These are phyloP conservation scores for Aspergillus ellipticus DNA, from an alignment of 495 filamentous ascomycete genomes.

Conservation along the genomic window DNA sequence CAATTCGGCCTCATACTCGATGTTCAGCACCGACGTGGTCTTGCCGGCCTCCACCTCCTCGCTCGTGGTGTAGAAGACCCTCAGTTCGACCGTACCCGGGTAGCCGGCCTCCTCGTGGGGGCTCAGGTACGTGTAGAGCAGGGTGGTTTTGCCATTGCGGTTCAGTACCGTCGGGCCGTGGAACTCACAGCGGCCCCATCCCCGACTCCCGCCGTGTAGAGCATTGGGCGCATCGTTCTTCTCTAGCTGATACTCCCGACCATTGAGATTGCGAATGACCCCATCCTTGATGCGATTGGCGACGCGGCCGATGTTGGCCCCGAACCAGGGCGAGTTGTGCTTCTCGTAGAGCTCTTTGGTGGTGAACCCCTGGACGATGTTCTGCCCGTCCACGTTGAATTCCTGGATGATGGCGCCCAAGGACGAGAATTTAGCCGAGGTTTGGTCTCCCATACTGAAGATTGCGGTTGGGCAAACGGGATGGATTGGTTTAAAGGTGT, in stretches of 20 bases:
- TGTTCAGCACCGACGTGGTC: conserved; percentile 64
- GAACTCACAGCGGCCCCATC: conserved; percentile 84
- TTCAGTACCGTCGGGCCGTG: conserved; percentile 66
- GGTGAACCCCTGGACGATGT: conserved; percentile 86
- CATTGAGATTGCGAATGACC: conserved; percentile 68
- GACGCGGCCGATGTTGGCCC: conserved; percentile 88
- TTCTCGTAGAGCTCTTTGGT: conserved; percentile 65
- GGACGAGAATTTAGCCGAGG: conserved; percentile 62
- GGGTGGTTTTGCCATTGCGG: conserved; percentile 67
- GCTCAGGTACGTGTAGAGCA: conserved; percentile 70
- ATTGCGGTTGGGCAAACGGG: not conserved
- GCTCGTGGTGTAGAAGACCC: conserved; percentile 71
- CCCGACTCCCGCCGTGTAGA: conserved; percentile 74
- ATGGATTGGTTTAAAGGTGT: too few species aligned
- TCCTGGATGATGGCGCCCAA: conserved; percentile 86
- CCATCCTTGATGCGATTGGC: conserved; percentile 82
- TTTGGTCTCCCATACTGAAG: conserved; percentile 18
- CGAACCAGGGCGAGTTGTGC: conserved; percentile 76
- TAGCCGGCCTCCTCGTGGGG: conserved; percentile 79
- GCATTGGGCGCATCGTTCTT: conserved; percentile 76
- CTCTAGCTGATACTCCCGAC: conserved; percentile 60
- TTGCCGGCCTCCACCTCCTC: conserved; percentile 54
- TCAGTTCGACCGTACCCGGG: conserved; percentile 76
- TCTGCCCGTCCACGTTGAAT: conserved; percentile 67
- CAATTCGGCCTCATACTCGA: conserved; percentile 87